A percentile compares a stretch with the other conserved stretches of the same genome.
Evolutionary conservation across 2,329 filamentous ascomycete genomes (phyloP).

Genomic region (Penicillium freii): DNA sequence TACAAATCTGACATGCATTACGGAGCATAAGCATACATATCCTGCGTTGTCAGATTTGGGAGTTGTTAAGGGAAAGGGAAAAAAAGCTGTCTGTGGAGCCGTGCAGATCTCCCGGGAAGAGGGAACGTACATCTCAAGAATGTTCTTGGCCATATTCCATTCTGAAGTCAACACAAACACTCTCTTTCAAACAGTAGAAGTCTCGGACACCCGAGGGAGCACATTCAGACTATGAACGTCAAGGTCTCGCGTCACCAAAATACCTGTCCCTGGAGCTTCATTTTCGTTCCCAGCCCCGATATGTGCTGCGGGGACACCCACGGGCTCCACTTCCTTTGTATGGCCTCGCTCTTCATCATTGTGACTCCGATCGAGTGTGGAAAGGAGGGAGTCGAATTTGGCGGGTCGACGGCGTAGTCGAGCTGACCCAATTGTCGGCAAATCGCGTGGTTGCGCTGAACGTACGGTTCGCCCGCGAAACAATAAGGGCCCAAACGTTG

Average conservation of each 20-base stretch:
- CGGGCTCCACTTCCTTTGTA: background rate
- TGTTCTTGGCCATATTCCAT: background rate
- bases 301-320: background rate
- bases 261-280: background rate
- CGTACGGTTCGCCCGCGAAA: constrained; percentile 10
- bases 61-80: background rate
- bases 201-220: background rate
- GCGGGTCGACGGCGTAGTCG: constrained; percentile 1
- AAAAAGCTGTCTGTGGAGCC: no score
- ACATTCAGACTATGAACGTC: constrained; percentile 5
- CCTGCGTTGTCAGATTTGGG: background rate
- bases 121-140: background rate
- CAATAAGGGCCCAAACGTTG: constrained; percentile 13
- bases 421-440: constrained; percentile 9
- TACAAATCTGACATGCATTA: constrained; percentile 5
- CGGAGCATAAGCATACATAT: background rate
- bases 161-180: background rate
- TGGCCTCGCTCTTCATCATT: background rate
- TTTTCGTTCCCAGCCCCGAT: background rate
- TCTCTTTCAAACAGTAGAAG: background rate
- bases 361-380: background rate
- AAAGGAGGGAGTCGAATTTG: constrained; percentile 1
- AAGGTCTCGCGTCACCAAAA: constrained; percentile 3
- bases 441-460: background rate
- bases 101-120: background rate